Evolutionary conservation across 768 basidiomycete species (phyloP).

Genomic region (Lactifluus hygrophoroides): DNA sequence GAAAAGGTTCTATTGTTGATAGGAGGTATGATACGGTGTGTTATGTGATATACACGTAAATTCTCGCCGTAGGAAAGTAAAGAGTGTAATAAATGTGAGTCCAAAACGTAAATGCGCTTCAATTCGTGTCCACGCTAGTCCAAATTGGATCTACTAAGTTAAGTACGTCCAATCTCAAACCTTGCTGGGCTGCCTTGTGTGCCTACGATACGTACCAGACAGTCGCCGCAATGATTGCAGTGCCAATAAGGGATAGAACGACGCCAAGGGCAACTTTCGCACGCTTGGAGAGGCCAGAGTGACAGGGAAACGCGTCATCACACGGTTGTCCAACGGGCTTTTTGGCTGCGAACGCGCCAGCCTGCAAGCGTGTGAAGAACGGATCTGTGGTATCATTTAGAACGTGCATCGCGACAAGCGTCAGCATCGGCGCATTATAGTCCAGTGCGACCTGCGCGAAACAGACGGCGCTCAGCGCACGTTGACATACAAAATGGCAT

Average conservation of each 20-base stretch:
- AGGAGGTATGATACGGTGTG: neutral
- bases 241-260: constrained; percentile 52
- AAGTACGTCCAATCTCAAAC: constrained; percentile 1
- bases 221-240: constrained; percentile 41
- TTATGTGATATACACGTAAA: neutral
- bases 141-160: neutral
- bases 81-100: neutral
- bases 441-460: constrained; percentile 60
- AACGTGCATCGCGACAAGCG: constrained; percentile 72
- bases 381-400: constrained; percentile 63
- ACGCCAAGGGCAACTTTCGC: constrained; percentile 66
- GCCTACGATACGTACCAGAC: constrained; percentile 21
- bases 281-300: constrained; percentile 45
- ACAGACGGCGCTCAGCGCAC: neutral
- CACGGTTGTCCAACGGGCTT: constrained; percentile 67
- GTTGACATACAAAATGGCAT: neutral
- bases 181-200: constrained; percentile 8
- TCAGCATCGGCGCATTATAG: constrained; percentile 86
- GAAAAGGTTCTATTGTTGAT: neutral
- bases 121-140: neutral
- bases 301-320: constrained; percentile 54
- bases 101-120: neutral
- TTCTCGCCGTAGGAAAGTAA: neutral
- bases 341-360: constrained; percentile 54
- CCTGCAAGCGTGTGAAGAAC: constrained; percentile 63